A percentile compares a stretch with the other conserved stretches of the same genome.
phyloP scores from a whole-genome alignment of 1,139 yeast species.

The Hyphopichia fennica region DNA sequence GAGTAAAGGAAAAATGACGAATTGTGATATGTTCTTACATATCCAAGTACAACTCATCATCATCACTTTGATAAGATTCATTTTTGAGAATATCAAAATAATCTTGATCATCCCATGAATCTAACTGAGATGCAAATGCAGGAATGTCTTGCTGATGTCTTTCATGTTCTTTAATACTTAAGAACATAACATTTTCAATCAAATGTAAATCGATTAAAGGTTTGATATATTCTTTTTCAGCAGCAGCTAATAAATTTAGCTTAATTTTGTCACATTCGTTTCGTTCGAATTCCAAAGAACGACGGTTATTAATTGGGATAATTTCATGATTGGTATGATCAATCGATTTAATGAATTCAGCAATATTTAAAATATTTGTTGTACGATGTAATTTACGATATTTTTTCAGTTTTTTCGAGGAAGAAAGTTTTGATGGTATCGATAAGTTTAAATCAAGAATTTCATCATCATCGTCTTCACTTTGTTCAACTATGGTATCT shows the following conservation, averaged over 20 bases:
- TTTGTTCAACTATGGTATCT: conserved; percentile 3
- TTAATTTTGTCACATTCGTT: conserved; percentile 17
- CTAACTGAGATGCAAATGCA: conserved; percentile 2
- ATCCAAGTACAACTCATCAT: conserved; percentile 8
- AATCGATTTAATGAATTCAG: conserved; percentile 19
- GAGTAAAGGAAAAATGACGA: neutral
- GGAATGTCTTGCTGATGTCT: neutral
- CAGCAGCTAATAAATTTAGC: conserved; percentile 10
- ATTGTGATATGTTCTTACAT: neutral
- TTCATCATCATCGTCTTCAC: conserved; percentile 9
- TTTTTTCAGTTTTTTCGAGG: neutral
- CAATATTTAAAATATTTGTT: conserved; percentile 22
- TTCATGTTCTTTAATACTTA: conserved; percentile 7
- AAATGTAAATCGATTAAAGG: conserved; percentile 14
- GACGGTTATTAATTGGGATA: conserved; percentile 23
- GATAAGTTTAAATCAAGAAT: neutral
- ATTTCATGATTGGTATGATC: conserved; percentile 12
- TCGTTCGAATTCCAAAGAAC: conserved; percentile 26
- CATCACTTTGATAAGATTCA: conserved; percentile 18
- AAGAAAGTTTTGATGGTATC: neutral
- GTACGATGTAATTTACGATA: conserved; percentile 20
- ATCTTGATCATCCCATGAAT: conserved; percentile 18
- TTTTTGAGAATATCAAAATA: conserved; percentile 16
- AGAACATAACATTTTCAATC: conserved; percentile 27
- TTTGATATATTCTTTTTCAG: conserved; percentile 12